Base-by-base conservation (phyloP, 202 grass and related monocot genomes). In the Setaria italica region DNA sequence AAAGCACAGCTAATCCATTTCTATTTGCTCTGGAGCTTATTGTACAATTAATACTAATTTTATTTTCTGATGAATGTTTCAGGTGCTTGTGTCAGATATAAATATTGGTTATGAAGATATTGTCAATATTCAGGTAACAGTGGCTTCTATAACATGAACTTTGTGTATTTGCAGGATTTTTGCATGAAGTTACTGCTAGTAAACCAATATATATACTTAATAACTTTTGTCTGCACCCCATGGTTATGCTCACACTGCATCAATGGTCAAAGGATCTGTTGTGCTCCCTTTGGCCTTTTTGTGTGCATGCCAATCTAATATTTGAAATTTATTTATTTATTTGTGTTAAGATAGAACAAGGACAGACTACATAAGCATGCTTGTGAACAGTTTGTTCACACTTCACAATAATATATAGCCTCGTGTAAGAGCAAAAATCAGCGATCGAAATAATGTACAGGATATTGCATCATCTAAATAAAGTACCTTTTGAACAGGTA, bases 51-150 rank as follows among this genome's bases (percentile, higher is more conserved):
- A 62, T 50, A 76, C 45, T 67, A 7, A 56, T 68, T 77, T 78
- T 49, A 32, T 25, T 79, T 64, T 88, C 79, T 92, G 47, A 74
- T 87, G 7, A 47, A 76, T 67, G 39, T 71, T 71, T 76, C 63
- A 99, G 96, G 96, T 99, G 57, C 96, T 99, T 90, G 96, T 94
- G 21, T 88, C 96, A 79, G 96, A 99, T 84, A 96, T 99, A 82
- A 99, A 99, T 81, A 99, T 99, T 77, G 96, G 96, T 70, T 99
- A 99, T 75, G 96, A 99, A 91, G 91, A 95, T 48, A 91, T 99
- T 62, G 93, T 94, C 79, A 99, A 99, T 84, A 92, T 84, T 91
- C 96, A 99, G 93, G 96, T 99, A 76, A 74, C 29, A 33, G 33
- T 80, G 15, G 21, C 37, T 70, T 30, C 7, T 34, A 76, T 7